Evolutionary conservation across 345 rosid genomes (phyloP).

Genomic region (Gossypium turneri): DNA sequence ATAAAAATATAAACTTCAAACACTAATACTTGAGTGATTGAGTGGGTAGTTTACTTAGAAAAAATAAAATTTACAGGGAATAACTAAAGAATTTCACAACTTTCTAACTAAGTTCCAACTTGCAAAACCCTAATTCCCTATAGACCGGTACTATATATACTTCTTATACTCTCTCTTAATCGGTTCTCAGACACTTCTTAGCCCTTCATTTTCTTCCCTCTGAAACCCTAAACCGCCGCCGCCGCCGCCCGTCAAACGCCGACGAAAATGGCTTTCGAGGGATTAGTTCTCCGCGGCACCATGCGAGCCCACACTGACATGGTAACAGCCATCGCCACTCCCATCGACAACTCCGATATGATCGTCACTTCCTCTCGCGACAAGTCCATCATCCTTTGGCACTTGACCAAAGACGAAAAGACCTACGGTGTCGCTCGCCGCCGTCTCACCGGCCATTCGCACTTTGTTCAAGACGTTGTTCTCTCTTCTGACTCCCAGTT

Average conservation of each 20-base stretch:
- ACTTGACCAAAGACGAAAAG: slow-evolving; percentile 84
- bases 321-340: slow-evolving; percentile 93
- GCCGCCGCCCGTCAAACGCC: neutral
- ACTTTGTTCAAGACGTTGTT: slow-evolving; percentile 90
- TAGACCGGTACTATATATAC: neutral
- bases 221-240: neutral
- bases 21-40: too few species aligned
- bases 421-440: slow-evolving; percentile 78
- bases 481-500: slow-evolving; percentile 95
- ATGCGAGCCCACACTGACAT: slow-evolving; percentile 94
- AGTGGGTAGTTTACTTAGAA: too few species aligned
- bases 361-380: slow-evolving; percentile 92
- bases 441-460: slow-evolving; percentile 93
- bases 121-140: neutral
- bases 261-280: slow-evolving; percentile 38
- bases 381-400: slow-evolving; percentile 92
- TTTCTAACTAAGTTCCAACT: too few species aligned
- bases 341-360: slow-evolving; percentile 87
- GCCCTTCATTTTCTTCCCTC: neutral
- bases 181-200: neutral
- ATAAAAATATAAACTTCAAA: too few species aligned
- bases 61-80: too few species aligned
- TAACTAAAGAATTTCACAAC: too few species aligned
- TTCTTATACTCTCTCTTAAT: neutral
- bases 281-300: slow-evolving; percentile 72